Conservation (phyloP, 805 yeast genomes). For the Candida ovalis region DNA sequence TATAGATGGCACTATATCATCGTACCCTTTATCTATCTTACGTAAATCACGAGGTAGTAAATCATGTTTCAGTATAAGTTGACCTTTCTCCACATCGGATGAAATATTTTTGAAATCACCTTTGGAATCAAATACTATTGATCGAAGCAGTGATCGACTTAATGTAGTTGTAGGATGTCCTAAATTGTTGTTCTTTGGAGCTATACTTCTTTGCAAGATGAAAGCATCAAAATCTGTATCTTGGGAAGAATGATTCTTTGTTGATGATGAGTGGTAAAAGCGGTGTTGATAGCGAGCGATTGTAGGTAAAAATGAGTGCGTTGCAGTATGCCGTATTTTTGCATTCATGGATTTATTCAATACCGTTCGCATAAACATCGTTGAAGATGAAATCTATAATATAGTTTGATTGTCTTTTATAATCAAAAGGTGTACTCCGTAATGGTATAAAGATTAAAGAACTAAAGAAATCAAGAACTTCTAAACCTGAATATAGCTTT, state of each 20-base stretch:
- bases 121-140: constrained; percentile 44
- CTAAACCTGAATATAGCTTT: no score
- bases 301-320: neutral
- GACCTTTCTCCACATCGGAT: constrained; percentile 40
- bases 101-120: constrained; percentile 45
- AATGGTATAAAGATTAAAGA: no score
- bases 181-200: constrained; percentile 15
- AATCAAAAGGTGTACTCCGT: no score
- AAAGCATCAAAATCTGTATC: constrained; percentile 17
- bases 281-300: neutral
- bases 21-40: constrained; percentile 43
- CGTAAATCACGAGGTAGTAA: constrained; percentile 51
- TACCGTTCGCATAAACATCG: no score
- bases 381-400: no score
- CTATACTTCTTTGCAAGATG: constrained; percentile 24
- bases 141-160: constrained; percentile 29
- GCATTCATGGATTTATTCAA: neutral
- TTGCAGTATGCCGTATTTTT: constrained; percentile 1
- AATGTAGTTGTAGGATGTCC: neutral
- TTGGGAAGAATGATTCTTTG: neutral
- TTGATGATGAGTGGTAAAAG: neutral
- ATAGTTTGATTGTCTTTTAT: no score
- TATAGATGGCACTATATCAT: constrained; percentile 56
- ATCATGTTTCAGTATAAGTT: constrained; percentile 42
- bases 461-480: no score